Evolutionary conservation across 139 green algal species (phyloP).

Genomic region (Chlamydomonas incerta): DNA sequence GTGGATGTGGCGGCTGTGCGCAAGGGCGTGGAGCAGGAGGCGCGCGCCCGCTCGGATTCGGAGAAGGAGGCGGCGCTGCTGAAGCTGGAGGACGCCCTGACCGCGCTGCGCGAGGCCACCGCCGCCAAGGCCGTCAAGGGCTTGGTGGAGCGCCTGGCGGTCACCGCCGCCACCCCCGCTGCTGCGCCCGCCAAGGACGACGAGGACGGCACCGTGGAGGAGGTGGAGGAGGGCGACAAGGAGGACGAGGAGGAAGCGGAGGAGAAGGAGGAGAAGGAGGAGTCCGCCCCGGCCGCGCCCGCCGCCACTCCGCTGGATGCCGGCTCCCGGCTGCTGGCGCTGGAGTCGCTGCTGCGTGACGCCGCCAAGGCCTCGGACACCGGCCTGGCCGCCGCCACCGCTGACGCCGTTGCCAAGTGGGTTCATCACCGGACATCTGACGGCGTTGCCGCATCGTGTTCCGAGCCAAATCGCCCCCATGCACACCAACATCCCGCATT

Average conservation of each 20-base stretch:
- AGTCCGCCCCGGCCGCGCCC: not conserved
- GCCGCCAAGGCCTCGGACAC: not conserved
- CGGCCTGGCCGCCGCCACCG: not conserved
- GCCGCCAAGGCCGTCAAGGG: not conserved
- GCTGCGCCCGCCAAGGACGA: not conserved
- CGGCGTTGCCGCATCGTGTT: too few relatives aligned
- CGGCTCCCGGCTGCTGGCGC: constrained; percentile 19
- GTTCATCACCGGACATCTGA: too few relatives aligned
- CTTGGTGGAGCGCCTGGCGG: not conserved
- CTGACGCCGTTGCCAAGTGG: not conserved
- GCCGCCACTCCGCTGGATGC: not conserved
- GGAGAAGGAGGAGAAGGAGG: not conserved
- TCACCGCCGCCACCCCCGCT: not conserved
- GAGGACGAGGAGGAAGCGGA: not conserved
- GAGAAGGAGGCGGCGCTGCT: constrained; percentile 27
- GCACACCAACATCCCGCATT: too few relatives aligned
- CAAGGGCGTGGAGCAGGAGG: constrained; percentile 23
- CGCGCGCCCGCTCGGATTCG: constrained; percentile 13
- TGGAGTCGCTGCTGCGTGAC: not conserved
- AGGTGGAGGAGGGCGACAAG: not conserved
- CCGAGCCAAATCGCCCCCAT: too few relatives aligned
- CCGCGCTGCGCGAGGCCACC: not conserved
- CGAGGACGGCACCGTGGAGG: not conserved
- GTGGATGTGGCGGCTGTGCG: constrained; percentile 23
- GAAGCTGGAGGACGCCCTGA: constrained; percentile 25